Evolutionary conservation across 2,329 filamentous ascomycete species (phyloP), one percentile per base, ranked within the genome.

Genomic region (Fusarium protoensiforme): DNA sequence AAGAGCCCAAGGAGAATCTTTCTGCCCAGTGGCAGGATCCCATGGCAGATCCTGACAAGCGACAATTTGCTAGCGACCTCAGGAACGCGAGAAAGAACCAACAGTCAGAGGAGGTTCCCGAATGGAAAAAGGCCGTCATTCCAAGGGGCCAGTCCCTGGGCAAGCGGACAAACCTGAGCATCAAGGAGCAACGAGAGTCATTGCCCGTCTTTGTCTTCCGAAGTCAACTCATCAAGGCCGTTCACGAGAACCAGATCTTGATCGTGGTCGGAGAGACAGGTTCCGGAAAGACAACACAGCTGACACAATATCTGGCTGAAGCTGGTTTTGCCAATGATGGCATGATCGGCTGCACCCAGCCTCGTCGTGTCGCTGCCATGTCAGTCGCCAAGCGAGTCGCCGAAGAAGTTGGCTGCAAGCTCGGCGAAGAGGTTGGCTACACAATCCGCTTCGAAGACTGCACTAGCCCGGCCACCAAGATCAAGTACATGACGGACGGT

Each of bases 401-500:
- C 1, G 95, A 98, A 80, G 96, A 99, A 84, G 94, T 98, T 67
- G 96, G 96, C 18, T 98, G 96, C 77, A 89, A 92, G 72, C 88
- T 98, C 14, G 96, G 96, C 36, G 91, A 95, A 64, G 95, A 98
- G 81, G 96, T 99, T 71, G 96, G 96, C 63, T 99, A 99, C 81
- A 98, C 94, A 9, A 98, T 99, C 80, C 94, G 96, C 81, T 99
- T 99, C 80, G 96, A 99, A 80, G 96, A 99, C 83, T 93, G 92
- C 80, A 98, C 96, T 0, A 94, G 92, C 73, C 91, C 94, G 2
- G 89, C 92, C 20, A 99, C 96, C 1, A 94, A 92, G 79, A 98
- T 99, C 86, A 99, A 99, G 85, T 99, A 99, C 85, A 98, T 99
- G 96, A 99, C 96, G 18, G 96, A 99, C 78, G 96, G 96, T 83